Evolutionary conservation across 768 basidiomycete species (phyloP), one percentile per base, ranked within the genome.

Genomic region (Myochromella boudieri): DNA sequence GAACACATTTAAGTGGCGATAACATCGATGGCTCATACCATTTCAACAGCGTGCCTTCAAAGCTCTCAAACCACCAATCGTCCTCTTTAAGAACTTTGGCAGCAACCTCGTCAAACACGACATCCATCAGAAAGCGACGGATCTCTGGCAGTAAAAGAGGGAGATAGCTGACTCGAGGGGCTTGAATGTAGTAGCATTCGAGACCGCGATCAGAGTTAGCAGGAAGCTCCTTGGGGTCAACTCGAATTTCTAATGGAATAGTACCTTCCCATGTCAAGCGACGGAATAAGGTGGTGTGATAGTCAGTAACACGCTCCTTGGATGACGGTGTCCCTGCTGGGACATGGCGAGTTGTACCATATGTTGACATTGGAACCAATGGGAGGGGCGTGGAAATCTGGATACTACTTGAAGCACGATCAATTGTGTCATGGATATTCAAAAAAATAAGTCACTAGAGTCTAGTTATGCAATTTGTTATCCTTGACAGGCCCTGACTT

Each of bases 41-140:
- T 69, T 93, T 91, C 57, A 95, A 75, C 39, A 89, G 61, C 5
- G 76, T 80, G 24, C 91, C 90, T 54, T 84, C 87, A 43, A 89
- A 87, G 52, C 84, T 87, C 67, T 97, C 93, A 64, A 99, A 97
- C 97, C 95, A 98, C 90, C 95, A 93, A 42, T 95, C 89, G 47
- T 91, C 88, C 54, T 94, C 91, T 60, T 87, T 88, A 49, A 95
- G 68, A 8, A 75, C 58, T 50, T 84, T 84, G 4, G 83, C 82
- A 24, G 86, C 84, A 27, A 80, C 76, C 58, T 95, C 93, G 60
- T 97, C 92, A 59, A 97, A 86, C 10, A 95, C 90, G 44, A 97
- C 84, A 54, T 97, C 91, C 74, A 90, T 84, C 52, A 98, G 76
- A 67, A 92, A 92, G 56, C 84, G 79, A 48, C 86, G 81, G 48